Conservation (phyloP, 148 eudicot species). For the Fagopyrum tataricum region DNA sequence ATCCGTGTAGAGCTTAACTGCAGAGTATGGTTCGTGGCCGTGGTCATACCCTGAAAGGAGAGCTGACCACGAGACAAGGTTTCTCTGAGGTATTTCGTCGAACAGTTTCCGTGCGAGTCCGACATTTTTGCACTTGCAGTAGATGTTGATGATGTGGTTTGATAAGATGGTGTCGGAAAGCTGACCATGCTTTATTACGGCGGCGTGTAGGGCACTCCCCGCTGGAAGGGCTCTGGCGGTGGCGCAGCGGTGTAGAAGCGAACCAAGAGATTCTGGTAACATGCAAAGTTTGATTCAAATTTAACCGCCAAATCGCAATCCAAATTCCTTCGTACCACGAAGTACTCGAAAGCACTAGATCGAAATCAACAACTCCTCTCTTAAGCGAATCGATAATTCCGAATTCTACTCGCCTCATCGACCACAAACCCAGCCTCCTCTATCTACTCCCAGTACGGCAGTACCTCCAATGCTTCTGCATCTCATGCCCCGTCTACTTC, state of each 20-base stretch:
- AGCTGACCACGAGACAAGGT: slow-evolving; percentile 33
- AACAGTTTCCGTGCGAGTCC: slow-evolving; percentile 23
- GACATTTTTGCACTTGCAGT: slow-evolving; percentile 20
- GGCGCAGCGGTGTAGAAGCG: slow-evolving; percentile 13
- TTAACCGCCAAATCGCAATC: too few species aligned
- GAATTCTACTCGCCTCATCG: too few species aligned
- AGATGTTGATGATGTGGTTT: slow-evolving; percentile 21
- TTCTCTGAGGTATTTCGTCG: slow-evolving; percentile 26
- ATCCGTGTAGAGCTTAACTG: slow-evolving; percentile 23
- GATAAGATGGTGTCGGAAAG: slow-evolving; percentile 5
- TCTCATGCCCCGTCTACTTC: too few species aligned
- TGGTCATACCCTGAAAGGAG: slow-evolving; percentile 46
- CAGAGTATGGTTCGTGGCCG: slow-evolving; percentile 23
- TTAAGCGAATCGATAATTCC: too few species aligned
- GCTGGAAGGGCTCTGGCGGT: not conserved
- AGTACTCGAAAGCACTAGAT: too few species aligned
- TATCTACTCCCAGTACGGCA: too few species aligned
- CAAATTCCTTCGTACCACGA: too few species aligned
- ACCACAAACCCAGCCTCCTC: too few species aligned
- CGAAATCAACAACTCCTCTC: too few species aligned
- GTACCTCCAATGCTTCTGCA: too few species aligned
- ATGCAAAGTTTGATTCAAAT: too few species aligned
- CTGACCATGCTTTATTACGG: slow-evolving; percentile 9
- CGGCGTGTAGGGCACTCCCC: slow-evolving; percentile 18
- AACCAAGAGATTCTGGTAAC: slow-evolving; percentile 9